These are phyloP conservation scores for Helminthosporium solani DNA, from an alignment of 2,329 filamentous ascomycete species.

Conservation along the genomic window DNA sequence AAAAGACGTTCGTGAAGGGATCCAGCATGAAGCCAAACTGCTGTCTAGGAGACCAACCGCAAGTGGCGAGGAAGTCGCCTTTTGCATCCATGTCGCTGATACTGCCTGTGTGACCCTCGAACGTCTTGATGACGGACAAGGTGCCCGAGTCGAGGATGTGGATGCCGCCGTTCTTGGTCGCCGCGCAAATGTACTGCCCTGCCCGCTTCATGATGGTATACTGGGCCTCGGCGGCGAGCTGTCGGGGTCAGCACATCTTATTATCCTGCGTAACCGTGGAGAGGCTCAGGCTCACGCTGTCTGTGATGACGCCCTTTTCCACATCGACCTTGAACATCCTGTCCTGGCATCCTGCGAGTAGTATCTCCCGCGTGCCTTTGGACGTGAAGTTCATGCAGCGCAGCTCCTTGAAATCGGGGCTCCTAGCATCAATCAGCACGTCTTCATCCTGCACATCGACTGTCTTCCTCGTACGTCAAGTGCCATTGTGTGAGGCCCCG, in stretches of 20 bases:
- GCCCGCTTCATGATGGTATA: conserved; percentile 92
- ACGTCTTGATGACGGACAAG: conserved; percentile 77
- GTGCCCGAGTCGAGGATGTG: conserved; percentile 81
- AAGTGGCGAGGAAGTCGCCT: conserved; percentile 92
- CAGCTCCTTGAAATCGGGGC: conserved; percentile 78
- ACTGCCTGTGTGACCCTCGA: conserved; percentile 84
- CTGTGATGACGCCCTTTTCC: conserved; percentile 52
- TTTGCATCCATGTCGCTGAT: conserved; percentile 98
- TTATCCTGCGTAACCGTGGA: background rate
- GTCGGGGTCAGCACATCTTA: conserved; percentile 31
- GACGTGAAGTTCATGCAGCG: conserved; percentile 95
- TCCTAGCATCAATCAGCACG: conserved; percentile 47
- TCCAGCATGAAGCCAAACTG: conserved; percentile 80
- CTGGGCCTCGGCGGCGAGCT: conserved; percentile 70
- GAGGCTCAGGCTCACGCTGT: conserved; percentile 36
- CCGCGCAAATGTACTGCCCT: conserved; percentile 84
- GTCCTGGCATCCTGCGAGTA: conserved; percentile 84
- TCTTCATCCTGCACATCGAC: background rate
- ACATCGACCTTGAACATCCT: conserved; percentile 77
- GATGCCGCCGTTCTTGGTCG: conserved; percentile 77
- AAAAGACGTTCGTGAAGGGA: conserved; percentile 91
- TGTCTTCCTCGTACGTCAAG: conserved; percentile 60
- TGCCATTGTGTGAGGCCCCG: conserved; percentile 88
- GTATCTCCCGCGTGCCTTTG: conserved; percentile 76
- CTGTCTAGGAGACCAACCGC: conserved; percentile 85